Evolutionary conservation across 805 yeast species (phyloP).

Genomic region (Scheffersomyces amazonensis): DNA sequence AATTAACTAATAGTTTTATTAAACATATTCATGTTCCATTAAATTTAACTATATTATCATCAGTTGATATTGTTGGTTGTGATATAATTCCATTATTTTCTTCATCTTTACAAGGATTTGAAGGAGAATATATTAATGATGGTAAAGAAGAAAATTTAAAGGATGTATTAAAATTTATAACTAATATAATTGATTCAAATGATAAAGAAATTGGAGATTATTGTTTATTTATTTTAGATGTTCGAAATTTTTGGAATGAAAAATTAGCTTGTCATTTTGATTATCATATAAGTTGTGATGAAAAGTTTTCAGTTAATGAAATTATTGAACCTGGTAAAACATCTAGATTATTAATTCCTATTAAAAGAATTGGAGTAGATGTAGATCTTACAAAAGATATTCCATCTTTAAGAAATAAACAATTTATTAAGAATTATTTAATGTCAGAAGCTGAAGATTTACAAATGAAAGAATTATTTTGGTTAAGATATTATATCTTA

Average conservation of each 20-base stretch:
- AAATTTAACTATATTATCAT: conserved; percentile 65
- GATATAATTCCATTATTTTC: conserved; percentile 62
- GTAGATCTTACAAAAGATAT: conserved; percentile 49
- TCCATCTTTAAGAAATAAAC: conserved; percentile 70
- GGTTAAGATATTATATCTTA: conserved; percentile 74
- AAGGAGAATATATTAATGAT: conserved; percentile 1
- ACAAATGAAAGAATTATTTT: conserved; percentile 63
- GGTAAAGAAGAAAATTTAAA: conserved; percentile 13
- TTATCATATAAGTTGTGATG: conserved; percentile 21
- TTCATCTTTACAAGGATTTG: conserved; percentile 18
- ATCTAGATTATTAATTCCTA: conserved; percentile 66
- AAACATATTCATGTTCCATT: conserved; percentile 68
- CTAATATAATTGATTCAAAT: conserved; percentile 12
- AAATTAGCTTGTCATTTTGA: conserved; percentile 30
- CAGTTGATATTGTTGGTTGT: conserved; percentile 71
- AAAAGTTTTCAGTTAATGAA: conserved; percentile 25
- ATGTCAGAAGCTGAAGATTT: conserved; percentile 54
- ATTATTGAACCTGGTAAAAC: conserved; percentile 26
- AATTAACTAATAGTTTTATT: conserved; percentile 25
- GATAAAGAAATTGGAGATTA: conserved; percentile 45
- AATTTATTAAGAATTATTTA: conserved; percentile 59
- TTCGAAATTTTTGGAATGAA: conserved; percentile 79
- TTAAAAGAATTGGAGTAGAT: conserved; percentile 49
- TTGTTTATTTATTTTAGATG: conserved; percentile 67
- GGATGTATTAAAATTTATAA: conserved; percentile 25